Evolutionary conservation across 2,329 filamentous ascomycete genomes (phyloP).

Genomic region (Cadophora sp.): DNA sequence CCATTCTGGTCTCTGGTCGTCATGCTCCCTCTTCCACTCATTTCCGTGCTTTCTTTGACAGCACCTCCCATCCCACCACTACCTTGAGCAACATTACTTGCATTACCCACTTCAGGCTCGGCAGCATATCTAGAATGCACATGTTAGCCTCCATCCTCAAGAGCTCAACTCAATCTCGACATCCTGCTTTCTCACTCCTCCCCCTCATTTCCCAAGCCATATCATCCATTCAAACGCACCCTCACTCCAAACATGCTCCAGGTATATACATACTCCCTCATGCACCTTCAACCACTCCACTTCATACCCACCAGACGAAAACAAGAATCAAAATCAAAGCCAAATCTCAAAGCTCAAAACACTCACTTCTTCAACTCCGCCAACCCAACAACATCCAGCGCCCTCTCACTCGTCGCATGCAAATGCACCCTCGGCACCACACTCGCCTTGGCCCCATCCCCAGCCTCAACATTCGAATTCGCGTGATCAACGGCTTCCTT

Average conservation of each 20-base stretch:
- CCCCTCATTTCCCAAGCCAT: background rate
- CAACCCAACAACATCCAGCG: conserved; percentile 44
- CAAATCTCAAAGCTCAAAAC: too few relatives aligned
- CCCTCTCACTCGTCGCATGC: conserved; percentile 47
- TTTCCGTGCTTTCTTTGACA: conserved; percentile 34
- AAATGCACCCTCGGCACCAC: conserved; percentile 45
- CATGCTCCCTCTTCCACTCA: conserved; percentile 33
- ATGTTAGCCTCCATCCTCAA: background rate
- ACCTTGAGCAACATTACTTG: conserved; percentile 33
- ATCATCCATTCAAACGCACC: too few relatives aligned
- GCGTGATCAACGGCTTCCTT: conserved; percentile 54
- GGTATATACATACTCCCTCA: too few relatives aligned
- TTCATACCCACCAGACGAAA: background rate
- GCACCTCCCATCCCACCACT: conserved; percentile 29
- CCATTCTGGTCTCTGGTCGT: conserved; percentile 21
- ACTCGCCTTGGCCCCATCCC: conserved; percentile 26
- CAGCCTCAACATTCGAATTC: conserved; percentile 8
- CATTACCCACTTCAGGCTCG: conserved; percentile 33
- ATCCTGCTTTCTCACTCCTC: background rate
- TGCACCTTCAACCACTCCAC: background rate
- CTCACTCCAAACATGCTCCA: background rate
- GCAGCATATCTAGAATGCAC: conserved; percentile 34
- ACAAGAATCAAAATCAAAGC: conserved; percentile 7
- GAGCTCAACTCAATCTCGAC: background rate
- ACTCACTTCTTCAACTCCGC: conserved; percentile 44